These are phyloP conservation scores for Prunella vulgaris DNA, from an alignment of 257 asterid genomes.

Conservation along the genomic window DNA sequence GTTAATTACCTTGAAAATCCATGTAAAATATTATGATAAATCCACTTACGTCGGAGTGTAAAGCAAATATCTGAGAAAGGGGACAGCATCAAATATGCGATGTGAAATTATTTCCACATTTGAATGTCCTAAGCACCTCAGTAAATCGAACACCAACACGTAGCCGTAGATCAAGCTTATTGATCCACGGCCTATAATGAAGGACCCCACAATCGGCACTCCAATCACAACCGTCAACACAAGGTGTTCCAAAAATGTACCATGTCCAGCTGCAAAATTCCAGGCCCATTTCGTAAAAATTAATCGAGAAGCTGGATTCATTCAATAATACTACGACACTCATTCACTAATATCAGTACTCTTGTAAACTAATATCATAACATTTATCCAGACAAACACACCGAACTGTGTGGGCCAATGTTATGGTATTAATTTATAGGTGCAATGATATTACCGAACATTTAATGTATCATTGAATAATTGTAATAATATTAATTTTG, in stretches of 20 bases:
- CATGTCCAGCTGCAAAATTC: constrained; percentile 79
- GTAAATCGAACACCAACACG: constrained; percentile 53
- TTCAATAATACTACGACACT: too few species aligned
- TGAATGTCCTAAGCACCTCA: constrained; percentile 86
- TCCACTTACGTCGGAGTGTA: constrained; percentile 79
- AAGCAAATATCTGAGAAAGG: constrained; percentile 55
- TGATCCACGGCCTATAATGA: constrained; percentile 62
- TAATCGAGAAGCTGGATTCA: too few species aligned
- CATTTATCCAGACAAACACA: too few species aligned
- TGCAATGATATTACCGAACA: too few species aligned
- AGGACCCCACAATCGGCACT: constrained; percentile 57
- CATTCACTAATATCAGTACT: too few species aligned
- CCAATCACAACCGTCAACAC: constrained; percentile 57
- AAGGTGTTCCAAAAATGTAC: constrained; percentile 66
- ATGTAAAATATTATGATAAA: neutral
- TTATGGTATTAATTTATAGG: too few species aligned
- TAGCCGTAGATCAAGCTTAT: constrained; percentile 55
- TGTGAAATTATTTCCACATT: constrained; percentile 77
- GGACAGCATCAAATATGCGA: constrained; percentile 53
- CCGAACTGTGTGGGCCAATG: too few species aligned
- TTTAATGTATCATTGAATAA: too few species aligned
- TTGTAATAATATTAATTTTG: neutral
- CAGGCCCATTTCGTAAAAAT: too few species aligned
- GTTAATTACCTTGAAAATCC: neutral
- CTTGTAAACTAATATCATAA: too few species aligned